Conservation (phyloP, 2,329 filamentous ascomycete species). For the Colletotrichum echinochloae region DNA sequence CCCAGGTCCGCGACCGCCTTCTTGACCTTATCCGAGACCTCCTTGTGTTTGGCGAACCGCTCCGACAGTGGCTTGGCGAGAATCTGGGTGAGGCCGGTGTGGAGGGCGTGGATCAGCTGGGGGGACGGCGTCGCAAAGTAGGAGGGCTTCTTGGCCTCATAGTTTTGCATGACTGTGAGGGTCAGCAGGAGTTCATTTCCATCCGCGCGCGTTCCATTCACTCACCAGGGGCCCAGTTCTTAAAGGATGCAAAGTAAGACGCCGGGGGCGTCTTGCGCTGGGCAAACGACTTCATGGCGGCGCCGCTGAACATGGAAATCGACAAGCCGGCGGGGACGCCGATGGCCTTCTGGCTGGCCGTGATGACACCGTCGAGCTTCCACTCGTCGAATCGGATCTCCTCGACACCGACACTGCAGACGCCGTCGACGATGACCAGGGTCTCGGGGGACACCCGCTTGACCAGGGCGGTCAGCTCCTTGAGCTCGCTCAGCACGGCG, state of each 20-base stretch:
- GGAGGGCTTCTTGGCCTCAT: constrained; percentile 95
- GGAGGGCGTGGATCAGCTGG: constrained; percentile 91
- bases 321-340: constrained; percentile 94
- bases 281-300: constrained; percentile 85
- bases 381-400: constrained; percentile 97
- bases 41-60: constrained; percentile 84
- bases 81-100: constrained; percentile 90
- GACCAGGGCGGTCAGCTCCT: constrained; percentile 84
- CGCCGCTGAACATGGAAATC: constrained; percentile 92
- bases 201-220: constrained; percentile 30
- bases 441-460: constrained; percentile 91
- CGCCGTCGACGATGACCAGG: constrained; percentile 91
- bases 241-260: constrained; percentile 95
- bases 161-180: constrained; percentile 90
- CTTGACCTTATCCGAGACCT: constrained; percentile 88
- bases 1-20: constrained; percentile 83
- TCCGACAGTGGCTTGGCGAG: constrained; percentile 82
- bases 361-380: constrained; percentile 92
- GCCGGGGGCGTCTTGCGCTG: constrained; percentile 83
- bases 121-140: constrained; percentile 98
- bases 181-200: constrained; percentile 16
- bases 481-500: constrained; percentile 91
- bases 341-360: constrained; percentile 96
- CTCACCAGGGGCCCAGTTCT: constrained; percentile 94
- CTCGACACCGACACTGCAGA: constrained; percentile 96